Base-by-base conservation (phyloP, 2,329 filamentous ascomycete species). In the Tolypocladium ophioglossoides region DNA sequence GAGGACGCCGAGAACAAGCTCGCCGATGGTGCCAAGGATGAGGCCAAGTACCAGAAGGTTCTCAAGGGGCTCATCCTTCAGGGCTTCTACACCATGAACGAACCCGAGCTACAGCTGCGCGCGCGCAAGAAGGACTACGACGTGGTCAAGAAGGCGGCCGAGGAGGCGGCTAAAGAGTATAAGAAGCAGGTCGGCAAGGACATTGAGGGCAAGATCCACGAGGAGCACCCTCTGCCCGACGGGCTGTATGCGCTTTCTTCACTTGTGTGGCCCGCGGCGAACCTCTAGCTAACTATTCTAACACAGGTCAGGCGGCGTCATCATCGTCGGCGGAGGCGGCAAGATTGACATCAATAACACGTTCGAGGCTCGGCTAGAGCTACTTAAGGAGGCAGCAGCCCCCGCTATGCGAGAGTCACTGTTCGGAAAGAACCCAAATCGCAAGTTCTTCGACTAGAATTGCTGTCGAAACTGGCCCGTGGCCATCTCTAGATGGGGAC, bases 291-390 rank as follows among this genome's bases (percentile, higher is more conserved):
- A 51, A 48, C 20, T 34, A 14, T 22, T 48, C 47, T 51, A 14
- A 58, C 44, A 24, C 27, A 97, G 94, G 65, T 80, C 91, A 56
- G 94, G 94, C 57, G 94, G 94, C 64, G 79, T 95, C 55, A 70
- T 82, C 55, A 84, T 99, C 60, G 74, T 95, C 54, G 90, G 91
- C 60, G 86, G 87, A 62, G 79, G 79, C 60, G 94, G 94, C 69
- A 96, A 92, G 80, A 97, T 99, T 69, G 91, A 96, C 66, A 92
- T 99, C 72, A 91, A 96, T 82, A 97, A 99, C 78, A 97, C 94
- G 54, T 88, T 97, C 63, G 94, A 97, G 70, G 88, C 95, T 69
- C 85, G 94, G 61, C 78, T 99, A 72, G 82, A 81, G 66, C 78
- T 97, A 57, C 83, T 97, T 60, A 87, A 96, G 74, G 85, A 86